A percentile compares a stretch with the other conserved stretches of the same genome.
Evolutionary conservation across 2,329 filamentous ascomycete genomes (phyloP).

Genomic region (Beauveria sp.): DNA sequence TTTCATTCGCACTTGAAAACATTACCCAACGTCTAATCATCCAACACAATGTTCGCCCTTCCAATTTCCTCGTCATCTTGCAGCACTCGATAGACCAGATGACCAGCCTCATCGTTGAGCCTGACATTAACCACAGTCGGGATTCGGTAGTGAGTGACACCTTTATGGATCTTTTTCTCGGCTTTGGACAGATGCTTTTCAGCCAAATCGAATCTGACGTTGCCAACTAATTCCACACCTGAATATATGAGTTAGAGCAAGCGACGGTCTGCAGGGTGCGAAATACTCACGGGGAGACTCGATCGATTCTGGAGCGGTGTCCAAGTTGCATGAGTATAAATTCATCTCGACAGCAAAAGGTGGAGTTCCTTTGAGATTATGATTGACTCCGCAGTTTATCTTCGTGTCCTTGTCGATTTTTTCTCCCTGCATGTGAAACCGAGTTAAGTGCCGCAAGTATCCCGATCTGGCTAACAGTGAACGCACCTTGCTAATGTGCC

Average conservation of each 20-base stretch:
- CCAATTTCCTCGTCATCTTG: background rate
- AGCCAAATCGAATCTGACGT: background rate
- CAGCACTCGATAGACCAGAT: background rate
- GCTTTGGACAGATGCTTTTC: background rate
- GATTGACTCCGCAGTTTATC: background rate
- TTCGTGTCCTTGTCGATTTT: background rate
- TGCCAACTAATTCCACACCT: background rate
- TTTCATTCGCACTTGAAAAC: background rate
- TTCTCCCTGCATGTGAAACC: background rate
- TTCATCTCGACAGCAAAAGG: accelerated
- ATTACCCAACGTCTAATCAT: background rate
- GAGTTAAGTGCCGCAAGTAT: background rate
- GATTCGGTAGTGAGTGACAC: background rate
- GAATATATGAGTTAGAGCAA: background rate
- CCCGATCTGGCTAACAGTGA: background rate
- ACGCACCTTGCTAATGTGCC: background rate
- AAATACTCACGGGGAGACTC: background rate
- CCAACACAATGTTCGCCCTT: background rate
- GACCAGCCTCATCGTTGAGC: background rate
- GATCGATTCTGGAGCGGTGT: background rate
- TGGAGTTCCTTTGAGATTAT: background rate
- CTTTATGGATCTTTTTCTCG: too few species aligned
- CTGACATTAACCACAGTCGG: background rate
- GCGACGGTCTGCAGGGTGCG: too few species aligned
- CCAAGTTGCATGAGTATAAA: background rate